Base-by-base conservation (phyloP, 129 eudicot species). In the Glebionis coronaria region DNA sequence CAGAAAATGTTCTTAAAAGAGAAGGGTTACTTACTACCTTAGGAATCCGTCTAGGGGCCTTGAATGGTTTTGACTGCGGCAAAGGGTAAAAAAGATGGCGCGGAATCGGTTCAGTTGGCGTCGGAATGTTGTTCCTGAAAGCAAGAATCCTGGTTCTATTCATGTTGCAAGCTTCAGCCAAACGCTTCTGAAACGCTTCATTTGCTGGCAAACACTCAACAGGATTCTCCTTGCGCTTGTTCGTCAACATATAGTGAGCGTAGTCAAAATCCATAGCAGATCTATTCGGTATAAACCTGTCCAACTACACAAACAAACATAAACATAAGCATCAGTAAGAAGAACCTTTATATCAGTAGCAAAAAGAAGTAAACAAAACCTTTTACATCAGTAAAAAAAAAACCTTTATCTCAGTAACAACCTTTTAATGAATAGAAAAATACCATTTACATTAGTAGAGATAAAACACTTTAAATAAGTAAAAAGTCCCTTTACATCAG, bases 201-300 rank as follows among this genome's bases (percentile, higher is more conserved):
- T n/a, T n/a, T n/a, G 98, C 56, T 0, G 96, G 98, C 7, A 91
- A 92, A 77, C 72, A 72, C 6, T 58, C 44, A 23, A 81, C 68
- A 3, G 98, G 95, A 55, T 92, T 92, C 72, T 88, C 95, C 88
- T 92, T 92, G 55, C 84, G 91, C 79, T 82, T 86, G 71, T 68
- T 84, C 0, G 84, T 88, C 64, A 92, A 76, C 98, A 88, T 91
- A 82, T 77, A 85, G 44, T 82, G 95, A 2, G 96, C 97, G 42
- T 83, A 91, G 44, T 91, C 96, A 29, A 91, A 87, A 62, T 91
- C 96, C 93, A 91, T 91, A 0, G 97, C 97, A n/a, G 97, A 91
- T 67, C 97, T 71, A 49, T 91, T 91, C 11, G 97, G 97, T n/a
- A 91, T 91, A 65, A 87, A 91, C 56, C 97, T 87, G 70, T 91